These are phyloP conservation scores for Podila epicladia DNA, from an alignment of 192 early-diverging fungal genomes.

Conservation along the genomic window DNA sequence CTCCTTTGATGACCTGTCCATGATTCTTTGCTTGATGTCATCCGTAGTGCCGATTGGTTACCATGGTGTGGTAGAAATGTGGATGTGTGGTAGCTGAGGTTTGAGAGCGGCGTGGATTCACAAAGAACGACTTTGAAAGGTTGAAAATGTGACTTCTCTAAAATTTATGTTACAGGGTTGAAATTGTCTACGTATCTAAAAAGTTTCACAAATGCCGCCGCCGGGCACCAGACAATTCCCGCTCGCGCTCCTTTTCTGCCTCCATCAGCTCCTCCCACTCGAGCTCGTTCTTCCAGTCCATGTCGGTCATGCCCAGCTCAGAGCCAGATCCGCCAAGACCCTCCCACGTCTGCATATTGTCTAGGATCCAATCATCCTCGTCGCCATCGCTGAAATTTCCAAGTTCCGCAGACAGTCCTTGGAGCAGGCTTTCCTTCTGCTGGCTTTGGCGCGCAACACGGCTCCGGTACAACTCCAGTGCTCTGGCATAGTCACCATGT, in stretches of 20 bases:
- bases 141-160: no score
- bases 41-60: no score
- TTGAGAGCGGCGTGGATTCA: no score
- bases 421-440: conserved; percentile 17
- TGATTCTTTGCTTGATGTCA: no score
- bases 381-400: neutral
- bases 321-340: conserved; percentile 4
- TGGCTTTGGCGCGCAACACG: conserved; percentile 33
- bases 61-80: no score
- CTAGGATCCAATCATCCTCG: conserved; percentile 17
- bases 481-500: conserved; percentile 24
- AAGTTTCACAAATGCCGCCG: no score
- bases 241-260: conserved; percentile 21
- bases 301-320: conserved; percentile 30
- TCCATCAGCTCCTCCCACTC: conserved; percentile 48
- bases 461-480: conserved; percentile 31
- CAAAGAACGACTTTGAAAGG: no score
- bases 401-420: conserved; percentile 9
- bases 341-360: conserved; percentile 8
- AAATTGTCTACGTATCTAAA: no score
- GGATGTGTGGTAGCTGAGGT: no score
- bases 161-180: no score
- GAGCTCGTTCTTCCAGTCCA: conserved; percentile 43
- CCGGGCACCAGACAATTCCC: conserved; percentile 21
- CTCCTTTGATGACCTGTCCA: no score